Percentiles rank a stretch among this genome's conserved stretches.
These are phyloP conservation scores for Tetrapisispora namnaoensis DNA, from an alignment of 805 yeast species.

Conservation along the genomic window DNA sequence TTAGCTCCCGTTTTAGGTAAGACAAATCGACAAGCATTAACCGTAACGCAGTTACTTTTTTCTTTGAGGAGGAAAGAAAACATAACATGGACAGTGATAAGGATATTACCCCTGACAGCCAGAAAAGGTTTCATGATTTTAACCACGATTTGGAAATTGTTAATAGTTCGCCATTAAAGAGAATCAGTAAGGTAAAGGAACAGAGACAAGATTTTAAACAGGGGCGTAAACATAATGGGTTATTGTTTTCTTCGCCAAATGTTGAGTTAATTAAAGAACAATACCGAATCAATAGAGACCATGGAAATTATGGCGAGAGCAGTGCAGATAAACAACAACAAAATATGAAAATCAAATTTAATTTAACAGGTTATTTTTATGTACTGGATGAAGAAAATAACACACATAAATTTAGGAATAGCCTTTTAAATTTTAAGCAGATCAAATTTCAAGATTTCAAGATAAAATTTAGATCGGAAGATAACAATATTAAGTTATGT, in stretches of 20 bases:
- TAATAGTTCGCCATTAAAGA: constrained; percentile 10
- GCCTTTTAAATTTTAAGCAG: constrained; percentile 1
- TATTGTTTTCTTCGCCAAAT: constrained; percentile 9
- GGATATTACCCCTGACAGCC: not conserved
- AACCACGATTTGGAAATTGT: not conserved
- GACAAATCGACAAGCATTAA: no score
- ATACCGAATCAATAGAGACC: not conserved
- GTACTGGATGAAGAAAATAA: not conserved
- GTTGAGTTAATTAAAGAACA: not conserved
- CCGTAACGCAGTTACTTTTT: no score
- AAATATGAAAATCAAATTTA: not conserved
- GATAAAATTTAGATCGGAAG: constrained; percentile 8
- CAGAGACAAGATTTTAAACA: not conserved
- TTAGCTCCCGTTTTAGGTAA: no score
- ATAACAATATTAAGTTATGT: constrained; percentile 7
- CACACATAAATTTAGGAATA: not conserved
- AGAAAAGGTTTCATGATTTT: not conserved
- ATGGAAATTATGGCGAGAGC: not conserved
- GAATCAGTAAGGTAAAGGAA: not conserved
- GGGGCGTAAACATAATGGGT: constrained; percentile 6
- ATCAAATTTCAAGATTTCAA: not conserved
- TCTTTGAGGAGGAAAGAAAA: not conserved
- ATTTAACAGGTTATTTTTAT: not conserved
- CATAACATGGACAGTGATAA: not conserved
- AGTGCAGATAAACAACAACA: not conserved